Evolutionary conservation across 495 filamentous ascomycete species (phyloP).

Genomic region (Neurospora sp.): DNA sequence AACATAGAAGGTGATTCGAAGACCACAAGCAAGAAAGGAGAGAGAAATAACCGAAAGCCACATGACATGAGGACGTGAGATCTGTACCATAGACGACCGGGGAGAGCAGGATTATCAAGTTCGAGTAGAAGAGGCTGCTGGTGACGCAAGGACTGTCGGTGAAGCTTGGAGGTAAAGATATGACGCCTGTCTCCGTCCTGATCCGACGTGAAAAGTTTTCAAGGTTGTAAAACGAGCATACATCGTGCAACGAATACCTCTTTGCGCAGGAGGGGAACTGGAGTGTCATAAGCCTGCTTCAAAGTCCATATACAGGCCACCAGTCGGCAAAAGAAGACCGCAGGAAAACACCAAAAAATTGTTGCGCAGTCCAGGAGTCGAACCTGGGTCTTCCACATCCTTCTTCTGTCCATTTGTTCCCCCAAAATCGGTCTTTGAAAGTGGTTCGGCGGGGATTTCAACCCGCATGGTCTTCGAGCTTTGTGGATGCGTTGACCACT

Average conservation of each 20-base stretch:
- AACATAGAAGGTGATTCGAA: neutral
- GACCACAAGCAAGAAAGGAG: neutral
- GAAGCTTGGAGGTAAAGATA: no score
- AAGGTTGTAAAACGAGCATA: no score
- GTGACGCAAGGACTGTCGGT: neutral
- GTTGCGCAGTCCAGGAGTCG: neutral
- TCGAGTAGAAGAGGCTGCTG: neutral
- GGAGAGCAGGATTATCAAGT: neutral
- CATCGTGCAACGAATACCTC: no score
- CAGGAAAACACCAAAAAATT: neutral
- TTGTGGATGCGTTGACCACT: neutral
- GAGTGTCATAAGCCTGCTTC: neutral
- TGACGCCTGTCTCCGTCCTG: no score
- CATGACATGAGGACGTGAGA: neutral
- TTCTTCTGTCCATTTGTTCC: neutral
- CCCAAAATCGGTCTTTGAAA: neutral
- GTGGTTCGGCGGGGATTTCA: neutral
- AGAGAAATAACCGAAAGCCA: neutral
- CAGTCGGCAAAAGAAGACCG: neutral
- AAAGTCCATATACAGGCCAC: neutral
- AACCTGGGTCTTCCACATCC: neutral
- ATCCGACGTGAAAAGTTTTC: no score
- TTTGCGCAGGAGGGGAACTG: neutral
- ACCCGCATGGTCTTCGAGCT: neutral
- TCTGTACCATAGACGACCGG: neutral